These are phyloP conservation scores for Dryas alaskensis DNA, from an alignment of 306 rosid genomes.

Conservation along the genomic window DNA sequence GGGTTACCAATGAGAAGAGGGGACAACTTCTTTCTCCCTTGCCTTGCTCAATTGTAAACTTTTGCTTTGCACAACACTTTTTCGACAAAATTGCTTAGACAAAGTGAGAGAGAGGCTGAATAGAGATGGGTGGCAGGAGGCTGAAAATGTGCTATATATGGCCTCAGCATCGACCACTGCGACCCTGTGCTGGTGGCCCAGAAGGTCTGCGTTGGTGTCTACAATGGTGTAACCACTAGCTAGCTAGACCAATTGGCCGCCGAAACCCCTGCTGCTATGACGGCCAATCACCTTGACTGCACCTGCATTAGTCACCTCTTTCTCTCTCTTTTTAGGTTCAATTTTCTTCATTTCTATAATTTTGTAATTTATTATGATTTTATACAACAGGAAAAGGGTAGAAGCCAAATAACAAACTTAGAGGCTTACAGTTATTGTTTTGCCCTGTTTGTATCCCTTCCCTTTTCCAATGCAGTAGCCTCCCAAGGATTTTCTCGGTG, in stretches of 20 bases:
- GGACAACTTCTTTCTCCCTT: no score
- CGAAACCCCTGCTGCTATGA: conserved; percentile 92
- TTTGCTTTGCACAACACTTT: no score
- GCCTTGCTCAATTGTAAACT: no score
- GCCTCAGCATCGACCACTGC: conserved; percentile 74
- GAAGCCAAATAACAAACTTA: no score
- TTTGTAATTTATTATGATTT: no score
- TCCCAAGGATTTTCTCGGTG: background rate
- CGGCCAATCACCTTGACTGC: conserved; percentile 85
- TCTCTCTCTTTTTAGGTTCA: background rate
- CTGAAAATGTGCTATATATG: conserved; percentile 64
- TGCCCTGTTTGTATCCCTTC: background rate
- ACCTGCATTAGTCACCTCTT: conserved; percentile 56
- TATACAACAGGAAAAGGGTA: no score
- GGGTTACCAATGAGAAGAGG: no score
- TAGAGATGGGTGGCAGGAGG: conserved; percentile 85
- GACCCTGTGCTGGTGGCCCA: conserved; percentile 86
- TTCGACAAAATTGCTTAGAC: no score
- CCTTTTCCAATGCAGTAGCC: background rate
- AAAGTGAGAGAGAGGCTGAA: conserved; percentile 31
- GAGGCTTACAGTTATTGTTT: background rate
- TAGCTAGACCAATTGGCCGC: conserved; percentile 95
- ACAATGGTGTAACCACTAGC: conserved; percentile 93
- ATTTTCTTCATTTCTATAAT: no score
- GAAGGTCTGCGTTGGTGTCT: conserved; percentile 90